These are phyloP conservation scores for Trametopsis cervina DNA, from an alignment of 768 basidiomycete species.

Conservation along the genomic window DNA sequence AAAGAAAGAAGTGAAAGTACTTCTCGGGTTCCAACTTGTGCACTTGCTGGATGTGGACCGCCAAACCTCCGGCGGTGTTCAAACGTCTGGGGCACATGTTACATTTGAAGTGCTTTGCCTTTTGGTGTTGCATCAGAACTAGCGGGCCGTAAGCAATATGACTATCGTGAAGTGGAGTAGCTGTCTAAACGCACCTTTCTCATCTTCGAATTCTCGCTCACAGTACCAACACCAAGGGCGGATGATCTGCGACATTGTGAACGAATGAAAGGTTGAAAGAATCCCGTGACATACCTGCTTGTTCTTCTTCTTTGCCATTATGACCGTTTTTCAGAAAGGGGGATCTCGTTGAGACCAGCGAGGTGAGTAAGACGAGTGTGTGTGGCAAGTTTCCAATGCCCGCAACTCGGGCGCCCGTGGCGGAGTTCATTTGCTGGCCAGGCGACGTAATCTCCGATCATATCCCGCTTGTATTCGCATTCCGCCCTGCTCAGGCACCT, in stretches of 20 bases:
- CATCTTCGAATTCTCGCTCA: slow-evolving; percentile 98
- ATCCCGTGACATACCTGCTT: slow-evolving; percentile 33
- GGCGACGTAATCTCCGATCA: no score
- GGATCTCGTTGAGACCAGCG: no score
- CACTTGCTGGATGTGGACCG: slow-evolving; percentile 97
- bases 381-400: slow-evolving; percentile 8
- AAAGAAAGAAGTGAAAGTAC: slow-evolving; percentile 19
- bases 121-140: slow-evolving; percentile 99
- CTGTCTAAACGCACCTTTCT: slow-evolving; percentile 64
- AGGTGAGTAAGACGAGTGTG: slow-evolving; percentile 1
- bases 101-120: slow-evolving; percentile 99
- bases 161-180: neutral
- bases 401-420: no score
- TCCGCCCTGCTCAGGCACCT: no score
- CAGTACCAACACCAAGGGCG: slow-evolving; percentile 99
- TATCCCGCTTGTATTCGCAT: no score
- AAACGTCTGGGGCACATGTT: slow-evolving; percentile 90
- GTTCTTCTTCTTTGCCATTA: slow-evolving; percentile 51
- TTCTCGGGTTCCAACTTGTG: slow-evolving; percentile 97
- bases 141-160: neutral
- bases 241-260: slow-evolving; percentile 46
- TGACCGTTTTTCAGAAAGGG: neutral
- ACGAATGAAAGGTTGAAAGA: neutral
- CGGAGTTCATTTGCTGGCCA: no score
- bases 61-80: slow-evolving; percentile 96